Evolutionary conservation across 2,329 filamentous ascomycete species (phyloP).

Genomic region (Pseudogymnoascus sp.): DNA sequence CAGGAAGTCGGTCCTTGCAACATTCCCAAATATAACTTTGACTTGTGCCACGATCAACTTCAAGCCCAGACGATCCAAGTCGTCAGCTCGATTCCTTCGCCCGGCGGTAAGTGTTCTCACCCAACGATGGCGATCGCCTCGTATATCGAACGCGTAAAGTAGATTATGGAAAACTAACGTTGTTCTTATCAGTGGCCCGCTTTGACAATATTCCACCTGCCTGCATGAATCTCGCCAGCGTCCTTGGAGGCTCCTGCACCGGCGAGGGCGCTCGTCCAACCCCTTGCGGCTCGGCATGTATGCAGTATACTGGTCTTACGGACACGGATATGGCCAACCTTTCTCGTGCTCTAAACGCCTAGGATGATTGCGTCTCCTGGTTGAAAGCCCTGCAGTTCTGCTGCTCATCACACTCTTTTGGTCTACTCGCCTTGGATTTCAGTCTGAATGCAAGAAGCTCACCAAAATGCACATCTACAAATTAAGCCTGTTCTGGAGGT

Average conservation of each 20-base stretch:
- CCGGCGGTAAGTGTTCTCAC: background rate
- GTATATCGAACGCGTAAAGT: background rate
- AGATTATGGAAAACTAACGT: background rate
- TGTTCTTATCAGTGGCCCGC: background rate
- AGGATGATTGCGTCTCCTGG: background rate
- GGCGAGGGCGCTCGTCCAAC: background rate
- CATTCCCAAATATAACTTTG: background rate
- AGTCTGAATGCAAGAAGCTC: background rate
- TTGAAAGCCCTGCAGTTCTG: background rate
- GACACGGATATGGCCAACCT: background rate
- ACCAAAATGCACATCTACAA: background rate
- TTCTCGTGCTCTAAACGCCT: background rate
- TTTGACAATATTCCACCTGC: background rate
- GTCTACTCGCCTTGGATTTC: background rate
- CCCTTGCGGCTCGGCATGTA: background rate
- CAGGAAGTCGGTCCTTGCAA: background rate
- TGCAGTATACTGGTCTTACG: background rate
- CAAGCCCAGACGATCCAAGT: background rate
- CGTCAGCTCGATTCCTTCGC: background rate
- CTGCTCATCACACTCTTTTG: background rate
- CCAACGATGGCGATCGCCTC: background rate
- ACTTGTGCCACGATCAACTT: background rate
- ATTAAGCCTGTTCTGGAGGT: background rate
- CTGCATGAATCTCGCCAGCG: background rate
- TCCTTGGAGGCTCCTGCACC: background rate